Percentiles rank a stretch among this genome's conserved stretches.
These are phyloP conservation scores for Gilbertella persicaria DNA, from an alignment of 371 early-diverging fungal species.

Conservation along the genomic window DNA sequence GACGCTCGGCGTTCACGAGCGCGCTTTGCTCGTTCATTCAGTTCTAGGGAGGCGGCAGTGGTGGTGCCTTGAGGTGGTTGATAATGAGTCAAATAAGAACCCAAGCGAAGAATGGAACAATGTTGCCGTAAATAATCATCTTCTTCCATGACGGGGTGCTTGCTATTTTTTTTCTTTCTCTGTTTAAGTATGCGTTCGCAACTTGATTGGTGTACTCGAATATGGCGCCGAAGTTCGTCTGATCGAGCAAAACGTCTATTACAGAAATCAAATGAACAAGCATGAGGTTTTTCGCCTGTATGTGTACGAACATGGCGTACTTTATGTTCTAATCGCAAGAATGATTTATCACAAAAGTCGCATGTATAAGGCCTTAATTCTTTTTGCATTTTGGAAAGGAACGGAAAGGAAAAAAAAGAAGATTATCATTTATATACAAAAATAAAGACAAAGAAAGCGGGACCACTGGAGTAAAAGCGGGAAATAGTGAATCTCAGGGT, in stretches of 20 bases:
- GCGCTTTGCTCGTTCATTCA: slow-evolving; percentile 5
- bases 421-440: not conserved
- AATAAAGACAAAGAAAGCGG: slow-evolving; percentile 4
- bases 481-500: slow-evolving; percentile 9
- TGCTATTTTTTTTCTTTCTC: slow-evolving; percentile 16
- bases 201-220: slow-evolving; percentile 65
- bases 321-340: slow-evolving; percentile 77
- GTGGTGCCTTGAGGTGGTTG: not conserved
- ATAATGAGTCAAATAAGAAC: too few relatives aligned
- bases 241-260: slow-evolving; percentile 83
- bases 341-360: slow-evolving; percentile 74
- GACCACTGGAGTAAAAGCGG: slow-evolving; percentile 12
- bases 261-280: slow-evolving; percentile 71
- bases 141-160: slow-evolving; percentile 36
- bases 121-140: slow-evolving; percentile 43
- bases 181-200: slow-evolving; percentile 24
- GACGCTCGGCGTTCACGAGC: slow-evolving; percentile 24
- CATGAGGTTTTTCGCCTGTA: slow-evolving; percentile 87
- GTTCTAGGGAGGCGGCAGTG: not conserved
- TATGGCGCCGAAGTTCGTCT: slow-evolving; percentile 85
- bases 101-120: slow-evolving; percentile 45
- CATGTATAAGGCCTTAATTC: slow-evolving; percentile 64
- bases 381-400: not conserved
- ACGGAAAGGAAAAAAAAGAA: not conserved
- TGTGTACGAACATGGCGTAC: slow-evolving; percentile 87